Base-by-base conservation (phyloP, 2,329 filamentous ascomycete species). In the Juglanconis sp. region DNA sequence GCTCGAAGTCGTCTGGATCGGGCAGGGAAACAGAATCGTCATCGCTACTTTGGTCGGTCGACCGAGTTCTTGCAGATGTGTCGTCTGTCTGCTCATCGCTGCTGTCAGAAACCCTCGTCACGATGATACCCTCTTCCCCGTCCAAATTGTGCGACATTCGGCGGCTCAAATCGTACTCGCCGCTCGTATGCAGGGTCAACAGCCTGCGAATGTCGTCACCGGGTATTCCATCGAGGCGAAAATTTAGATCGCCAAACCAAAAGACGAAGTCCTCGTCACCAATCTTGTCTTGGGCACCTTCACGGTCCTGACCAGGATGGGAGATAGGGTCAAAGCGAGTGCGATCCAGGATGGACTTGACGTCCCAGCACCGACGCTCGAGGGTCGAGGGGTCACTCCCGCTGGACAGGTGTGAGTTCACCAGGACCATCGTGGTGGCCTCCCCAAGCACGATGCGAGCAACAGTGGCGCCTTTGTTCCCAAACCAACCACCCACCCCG, bases 231-330 rank as follows among this genome's bases (percentile, higher is more conserved):
- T 96, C 91, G 0, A 99, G 81, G 36, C 95, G 86, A 70, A 97
- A 99, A 72, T 99, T 99, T 47, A 99, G 80, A 72, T 99, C 95
- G 6, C 95, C 95, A 69, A 96, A 91, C 92, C 94, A 98, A 69
- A 99, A 97, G 0, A 88, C 87, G 75, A 97, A 92, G 70, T 99
- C 95, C 65, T 96, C 94, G 44, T 96, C 90, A 1, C 91, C 93
- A 65, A 99, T 88, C 40, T 79, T 84, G 55, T 90, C 86, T 0
- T 81, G 77, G 30, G 88, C 85, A n/a, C 87, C 86, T 42, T 87
- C 80, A 1, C 84, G 77, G 31, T 57, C 61, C 5, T 89, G 85
- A 8, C 90, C 87, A 0, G 82, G 78, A 60, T 88, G 83, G 44
- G 79, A 79, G 6, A 96, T 83, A 0, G 92, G 87, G 6, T 89